Percentiles rank a stretch among this genome's conserved stretches.
Evolutionary conservation across 805 yeast species (phyloP).

Genomic region (Millerozyma miso): DNA sequence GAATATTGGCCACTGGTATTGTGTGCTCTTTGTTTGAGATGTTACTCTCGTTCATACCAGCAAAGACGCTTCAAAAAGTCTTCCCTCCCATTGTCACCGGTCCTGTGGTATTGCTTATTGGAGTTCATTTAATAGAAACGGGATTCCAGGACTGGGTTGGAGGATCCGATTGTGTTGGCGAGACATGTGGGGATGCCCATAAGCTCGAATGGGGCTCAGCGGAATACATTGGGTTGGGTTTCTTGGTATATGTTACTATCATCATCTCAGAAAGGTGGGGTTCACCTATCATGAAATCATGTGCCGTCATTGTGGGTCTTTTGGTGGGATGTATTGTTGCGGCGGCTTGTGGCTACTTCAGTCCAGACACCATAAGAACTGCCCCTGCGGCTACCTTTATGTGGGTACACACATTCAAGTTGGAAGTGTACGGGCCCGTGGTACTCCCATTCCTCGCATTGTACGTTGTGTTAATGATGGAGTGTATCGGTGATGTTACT

Average conservation of each 20-base stretch:
- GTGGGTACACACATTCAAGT: conserved; percentile 83
- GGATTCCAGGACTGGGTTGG: conserved; percentile 89
- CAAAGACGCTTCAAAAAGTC: conserved; percentile 59
- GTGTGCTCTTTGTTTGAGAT: conserved; percentile 76
- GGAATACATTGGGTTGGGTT: conserved; percentile 81
- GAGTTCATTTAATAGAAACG: conserved; percentile 59
- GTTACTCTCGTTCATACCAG: conserved; percentile 70
- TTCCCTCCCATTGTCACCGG: conserved; percentile 94
- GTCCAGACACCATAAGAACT: conserved; percentile 46
- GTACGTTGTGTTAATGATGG: conserved; percentile 80
- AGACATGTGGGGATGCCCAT: conserved; percentile 38
- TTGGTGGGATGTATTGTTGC: conserved; percentile 89
- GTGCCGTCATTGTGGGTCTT: conserved; percentile 85
- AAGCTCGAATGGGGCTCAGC: conserved; percentile 80
- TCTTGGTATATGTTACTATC: conserved; percentile 71
- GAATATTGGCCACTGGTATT: conserved; percentile 76
- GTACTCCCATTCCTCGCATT: conserved; percentile 84
- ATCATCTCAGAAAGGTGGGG: conserved; percentile 82
- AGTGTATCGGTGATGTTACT: conserved; percentile 91
- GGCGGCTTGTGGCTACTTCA: conserved; percentile 84
- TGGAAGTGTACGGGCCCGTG: conserved; percentile 76
- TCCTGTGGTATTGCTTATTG: conserved; percentile 85
- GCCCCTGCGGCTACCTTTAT: conserved; percentile 83
- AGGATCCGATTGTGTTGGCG: conserved; percentile 63
- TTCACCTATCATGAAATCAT: conserved; percentile 89